phyloP scores from a whole-genome alignment of 352 stramenopile genomes.

The Pythium volutum region DNA sequence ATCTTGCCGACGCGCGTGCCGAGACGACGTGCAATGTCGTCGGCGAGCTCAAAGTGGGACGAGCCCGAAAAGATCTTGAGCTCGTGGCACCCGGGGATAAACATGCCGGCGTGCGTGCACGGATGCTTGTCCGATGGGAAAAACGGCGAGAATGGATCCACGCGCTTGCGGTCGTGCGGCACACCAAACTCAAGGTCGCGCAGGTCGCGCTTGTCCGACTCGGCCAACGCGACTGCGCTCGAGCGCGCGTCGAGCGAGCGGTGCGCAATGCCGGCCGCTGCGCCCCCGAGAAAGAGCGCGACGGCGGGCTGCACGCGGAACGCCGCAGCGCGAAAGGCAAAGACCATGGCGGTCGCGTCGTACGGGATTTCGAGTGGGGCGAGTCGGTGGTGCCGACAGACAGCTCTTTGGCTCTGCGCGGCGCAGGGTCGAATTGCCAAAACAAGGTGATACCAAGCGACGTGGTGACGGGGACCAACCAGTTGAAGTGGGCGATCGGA shows the following conservation, averaged over 20 bases:
- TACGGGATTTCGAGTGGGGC: not conserved
- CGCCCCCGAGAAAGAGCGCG: conserved; percentile 53
- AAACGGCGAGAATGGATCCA: conserved; percentile 87
- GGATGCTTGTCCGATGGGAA: conserved; percentile 90
- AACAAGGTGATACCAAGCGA: conserved; percentile 16
- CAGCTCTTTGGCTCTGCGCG: conserved; percentile 19
- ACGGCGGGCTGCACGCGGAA: conserved; percentile 44
- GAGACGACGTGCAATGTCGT: conserved; percentile 87
- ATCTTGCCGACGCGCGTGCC: conserved; percentile 87
- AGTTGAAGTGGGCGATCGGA: conserved; percentile 7
- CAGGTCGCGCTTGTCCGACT: conserved; percentile 73
- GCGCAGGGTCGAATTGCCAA: conserved; percentile 17
- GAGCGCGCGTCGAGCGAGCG: conserved; percentile 27
- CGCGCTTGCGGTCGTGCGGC: conserved; percentile 83
- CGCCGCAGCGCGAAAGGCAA: conserved; percentile 46
- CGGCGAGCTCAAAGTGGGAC: conserved; percentile 87
- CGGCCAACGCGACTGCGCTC: conserved; percentile 28
- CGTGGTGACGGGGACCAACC: not conserved
- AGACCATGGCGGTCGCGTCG: conserved; percentile 45
- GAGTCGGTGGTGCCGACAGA: conserved; percentile 8
- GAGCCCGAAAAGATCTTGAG: conserved; percentile 93
- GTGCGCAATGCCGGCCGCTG: conserved; percentile 42
- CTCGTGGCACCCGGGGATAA: conserved; percentile 90
- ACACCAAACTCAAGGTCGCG: conserved; percentile 85
- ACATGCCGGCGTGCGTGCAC: conserved; percentile 89